These are phyloP conservation scores for Limonium bicolor DNA, from an alignment of 148 eudicot genomes.

Conservation along the genomic window DNA sequence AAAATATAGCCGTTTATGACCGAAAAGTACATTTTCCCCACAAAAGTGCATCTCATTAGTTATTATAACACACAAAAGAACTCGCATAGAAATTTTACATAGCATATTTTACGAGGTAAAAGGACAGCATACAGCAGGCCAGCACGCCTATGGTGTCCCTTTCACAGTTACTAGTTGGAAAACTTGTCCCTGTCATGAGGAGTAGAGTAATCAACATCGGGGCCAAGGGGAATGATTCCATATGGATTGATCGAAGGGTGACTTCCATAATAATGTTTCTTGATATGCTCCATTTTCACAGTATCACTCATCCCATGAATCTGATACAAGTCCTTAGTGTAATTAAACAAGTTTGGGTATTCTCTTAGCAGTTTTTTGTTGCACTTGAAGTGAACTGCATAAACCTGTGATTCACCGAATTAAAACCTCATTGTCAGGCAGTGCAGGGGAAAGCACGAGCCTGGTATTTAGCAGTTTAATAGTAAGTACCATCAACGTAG, in stretches of 20 bases:
- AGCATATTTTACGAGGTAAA: too few species aligned
- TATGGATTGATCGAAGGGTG: slow-evolving; percentile 61
- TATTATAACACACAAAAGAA: too few species aligned
- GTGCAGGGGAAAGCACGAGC: too few species aligned
- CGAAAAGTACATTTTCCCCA: too few species aligned
- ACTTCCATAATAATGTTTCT: slow-evolving; percentile 72
- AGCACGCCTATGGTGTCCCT: too few species aligned
- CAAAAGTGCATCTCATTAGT: too few species aligned
- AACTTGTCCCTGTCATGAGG: slow-evolving; percentile 52
- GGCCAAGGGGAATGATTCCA: slow-evolving; percentile 67
- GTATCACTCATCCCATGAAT: slow-evolving; percentile 64
- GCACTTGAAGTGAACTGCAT: slow-evolving; percentile 89
- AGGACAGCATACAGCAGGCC: too few species aligned
- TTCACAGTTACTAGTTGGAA: too few species aligned
- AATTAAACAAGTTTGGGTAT: slow-evolving; percentile 70
- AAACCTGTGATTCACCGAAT: slow-evolving; percentile 28
- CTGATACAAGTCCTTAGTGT: slow-evolving; percentile 75
- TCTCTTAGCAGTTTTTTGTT: slow-evolving; percentile 64
- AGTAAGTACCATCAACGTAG: neutral
- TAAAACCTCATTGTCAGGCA: neutral
- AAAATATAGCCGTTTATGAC: too few species aligned
- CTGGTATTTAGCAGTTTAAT: neutral
- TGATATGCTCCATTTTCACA: slow-evolving; percentile 73
- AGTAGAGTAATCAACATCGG: slow-evolving; percentile 55
- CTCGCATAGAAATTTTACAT: too few species aligned